A percentile compares a stretch with the other conserved stretches of the same genome.
These are phyloP conservation scores for Leccinum imitatum DNA, from an alignment of 768 basidiomycete species.

Conservation along the genomic window DNA sequence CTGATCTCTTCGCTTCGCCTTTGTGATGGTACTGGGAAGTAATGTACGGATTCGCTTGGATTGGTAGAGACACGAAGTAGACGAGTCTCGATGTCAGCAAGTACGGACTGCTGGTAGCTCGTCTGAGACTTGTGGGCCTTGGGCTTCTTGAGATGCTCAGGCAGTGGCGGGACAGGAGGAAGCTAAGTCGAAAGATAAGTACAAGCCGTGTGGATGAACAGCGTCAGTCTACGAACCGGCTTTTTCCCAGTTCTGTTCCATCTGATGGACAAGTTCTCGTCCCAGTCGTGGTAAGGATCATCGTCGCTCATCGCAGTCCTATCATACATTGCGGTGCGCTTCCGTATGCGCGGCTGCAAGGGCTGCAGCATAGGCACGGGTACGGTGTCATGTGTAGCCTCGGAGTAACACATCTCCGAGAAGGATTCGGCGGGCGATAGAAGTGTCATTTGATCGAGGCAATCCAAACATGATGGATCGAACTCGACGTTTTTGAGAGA, in stretches of 20 bases:
- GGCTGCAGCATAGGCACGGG: constrained; percentile 32
- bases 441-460: constrained; percentile 44
- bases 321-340: constrained; percentile 26
- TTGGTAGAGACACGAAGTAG: constrained; percentile 28
- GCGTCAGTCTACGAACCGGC: constrained; percentile 18
- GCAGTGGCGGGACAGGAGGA: constrained; percentile 29
- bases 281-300: constrained; percentile 36
- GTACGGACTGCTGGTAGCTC: constrained; percentile 32
- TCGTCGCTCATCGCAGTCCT: constrained; percentile 36
- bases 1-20: constrained; percentile 29
- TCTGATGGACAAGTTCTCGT: constrained; percentile 35
- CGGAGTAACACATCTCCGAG: constrained; percentile 42
- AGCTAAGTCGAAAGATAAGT: constrained; percentile 17
- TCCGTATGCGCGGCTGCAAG: constrained; percentile 35
- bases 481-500: constrained; percentile 38
- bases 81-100: constrained; percentile 32
- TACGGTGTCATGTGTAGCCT: constrained; percentile 36
- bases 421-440: constrained; percentile 41
- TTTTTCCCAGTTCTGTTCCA: constrained; percentile 10
- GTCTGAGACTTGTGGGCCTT: constrained; percentile 16
- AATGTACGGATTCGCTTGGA: constrained; percentile 33
- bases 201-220: neutral
- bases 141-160: constrained; percentile 24
- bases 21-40: constrained; percentile 35
- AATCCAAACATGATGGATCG: constrained; percentile 41